These are phyloP conservation scores for Boletus insuetus DNA, from an alignment of 768 basidiomycete genomes.

Conservation along the genomic window DNA sequence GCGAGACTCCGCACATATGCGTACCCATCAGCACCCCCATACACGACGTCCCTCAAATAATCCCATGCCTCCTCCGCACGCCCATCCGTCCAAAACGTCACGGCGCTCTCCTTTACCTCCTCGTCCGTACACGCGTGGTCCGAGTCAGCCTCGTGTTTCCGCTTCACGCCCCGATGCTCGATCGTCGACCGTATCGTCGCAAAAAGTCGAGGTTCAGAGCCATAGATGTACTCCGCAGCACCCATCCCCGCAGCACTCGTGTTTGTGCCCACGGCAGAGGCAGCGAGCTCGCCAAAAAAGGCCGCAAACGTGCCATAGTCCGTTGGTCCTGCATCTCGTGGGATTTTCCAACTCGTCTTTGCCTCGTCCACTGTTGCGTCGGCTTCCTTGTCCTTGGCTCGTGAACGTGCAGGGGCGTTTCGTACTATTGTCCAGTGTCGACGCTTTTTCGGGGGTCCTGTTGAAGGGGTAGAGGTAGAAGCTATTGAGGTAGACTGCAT, in stretches of 20 bases:
- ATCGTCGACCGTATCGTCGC: constrained; percentile 40
- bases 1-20: constrained; percentile 78
- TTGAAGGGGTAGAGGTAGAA: background rate
- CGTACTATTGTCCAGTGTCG: constrained; percentile 64
- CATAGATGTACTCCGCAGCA: constrained; percentile 9
- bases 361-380: constrained; percentile 34
- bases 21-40: constrained; percentile 73
- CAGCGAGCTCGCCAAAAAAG: constrained; percentile 44
- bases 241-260: constrained; percentile 4
- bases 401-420: constrained; percentile 45
- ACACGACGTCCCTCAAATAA: constrained; percentile 72
- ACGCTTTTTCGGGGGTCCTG: constrained; percentile 30
- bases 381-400: constrained; percentile 52
- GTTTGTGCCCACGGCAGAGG: constrained; percentile 28
- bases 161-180: constrained; percentile 23
- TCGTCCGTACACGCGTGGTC: background rate
- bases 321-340: constrained; percentile 50
- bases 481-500: background rate
- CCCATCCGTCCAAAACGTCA: constrained; percentile 47
- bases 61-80: constrained; percentile 56
- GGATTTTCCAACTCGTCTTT: constrained; percentile 42
- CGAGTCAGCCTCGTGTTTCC: constrained; percentile 16
- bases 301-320: constrained; percentile 65
- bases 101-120: constrained; percentile 12
- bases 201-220: constrained; percentile 20